Evolutionary conservation across 768 basidiomycete genomes (phyloP).

Genomic region (Tremella fuciformis): DNA sequence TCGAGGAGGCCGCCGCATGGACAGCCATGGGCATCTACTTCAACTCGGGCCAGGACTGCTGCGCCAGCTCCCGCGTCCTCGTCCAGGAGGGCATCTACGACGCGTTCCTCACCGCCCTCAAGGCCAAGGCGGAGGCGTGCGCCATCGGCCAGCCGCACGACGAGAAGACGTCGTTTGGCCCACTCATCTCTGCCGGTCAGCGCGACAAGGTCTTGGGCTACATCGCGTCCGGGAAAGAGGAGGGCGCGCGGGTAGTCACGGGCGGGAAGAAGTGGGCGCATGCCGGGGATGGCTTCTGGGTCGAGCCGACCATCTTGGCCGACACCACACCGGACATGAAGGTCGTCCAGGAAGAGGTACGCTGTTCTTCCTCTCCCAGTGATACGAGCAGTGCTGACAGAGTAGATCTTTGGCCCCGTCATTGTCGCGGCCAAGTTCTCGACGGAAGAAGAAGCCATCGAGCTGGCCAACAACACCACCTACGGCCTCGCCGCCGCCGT

Average conservation of each 20-base stretch:
- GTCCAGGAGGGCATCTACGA: slow-evolving; percentile 79
- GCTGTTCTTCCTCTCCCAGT: slow-evolving; percentile 7
- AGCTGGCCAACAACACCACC: slow-evolving; percentile 75
- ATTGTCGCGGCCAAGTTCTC: slow-evolving; percentile 75
- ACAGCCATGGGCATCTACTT: slow-evolving; percentile 70
- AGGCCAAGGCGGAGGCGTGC: slow-evolving; percentile 36
- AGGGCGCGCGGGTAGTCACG: slow-evolving; percentile 65
- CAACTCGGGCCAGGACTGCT: slow-evolving; percentile 77
- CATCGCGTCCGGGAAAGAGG: slow-evolving; percentile 69
- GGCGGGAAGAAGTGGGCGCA: slow-evolving; percentile 64
- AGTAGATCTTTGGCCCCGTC: slow-evolving; percentile 94
- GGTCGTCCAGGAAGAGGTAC: slow-evolving; percentile 72
- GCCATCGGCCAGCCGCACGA: slow-evolving; percentile 36
- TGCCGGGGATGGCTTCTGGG: slow-evolving; percentile 70
- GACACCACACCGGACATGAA: slow-evolving; percentile 67
- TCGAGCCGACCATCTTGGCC: slow-evolving; percentile 80
- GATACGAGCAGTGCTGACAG: background rate
- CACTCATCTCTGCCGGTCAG: slow-evolving; percentile 46
- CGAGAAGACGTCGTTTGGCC: slow-evolving; percentile 49
- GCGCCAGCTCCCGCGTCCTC: slow-evolving; percentile 73
- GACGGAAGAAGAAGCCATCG: slow-evolving; percentile 80
- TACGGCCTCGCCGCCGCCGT: slow-evolving; percentile 89
- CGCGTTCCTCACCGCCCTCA: slow-evolving; percentile 59
- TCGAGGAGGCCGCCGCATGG: slow-evolving; percentile 77
- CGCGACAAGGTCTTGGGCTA: slow-evolving; percentile 62